phyloP scores from a whole-genome alignment of 2,329 filamentous ascomycete genomes.

The Cryphonectria parasitica region DNA sequence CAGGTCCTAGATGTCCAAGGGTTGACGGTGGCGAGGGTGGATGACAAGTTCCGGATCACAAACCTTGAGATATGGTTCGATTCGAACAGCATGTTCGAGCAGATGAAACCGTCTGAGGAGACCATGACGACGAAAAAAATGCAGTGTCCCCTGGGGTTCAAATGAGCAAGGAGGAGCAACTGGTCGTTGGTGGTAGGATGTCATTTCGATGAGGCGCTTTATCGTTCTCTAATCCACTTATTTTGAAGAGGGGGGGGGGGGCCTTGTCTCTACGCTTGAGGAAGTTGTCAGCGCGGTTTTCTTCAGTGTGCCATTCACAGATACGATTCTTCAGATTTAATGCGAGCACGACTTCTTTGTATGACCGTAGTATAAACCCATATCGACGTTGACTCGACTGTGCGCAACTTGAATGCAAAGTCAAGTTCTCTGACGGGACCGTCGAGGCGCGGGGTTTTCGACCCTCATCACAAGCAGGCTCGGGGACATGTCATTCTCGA shows the following conservation, averaged over 20 bases:
- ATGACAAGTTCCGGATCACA: conserved; percentile 59
- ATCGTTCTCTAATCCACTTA: not conserved
- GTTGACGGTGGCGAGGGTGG: conserved; percentile 63
- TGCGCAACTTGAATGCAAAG: not conserved
- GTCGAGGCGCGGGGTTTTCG: not conserved
- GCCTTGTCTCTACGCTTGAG: not conserved
- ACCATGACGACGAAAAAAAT: conserved; percentile 25
- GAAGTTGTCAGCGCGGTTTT: conserved; percentile 4
- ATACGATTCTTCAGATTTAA: not conserved
- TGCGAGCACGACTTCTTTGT: not conserved
- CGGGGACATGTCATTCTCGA: not conserved
- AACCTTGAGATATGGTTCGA: conserved; percentile 30
- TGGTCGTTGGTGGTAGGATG: not conserved
- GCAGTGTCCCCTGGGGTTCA: conserved; percentile 28
- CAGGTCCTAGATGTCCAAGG: conserved; percentile 66
- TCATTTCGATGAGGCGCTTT: conserved; percentile 1
- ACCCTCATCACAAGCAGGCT: not conserved
- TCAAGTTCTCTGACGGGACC: not conserved
- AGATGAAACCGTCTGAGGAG: conserved; percentile 26
- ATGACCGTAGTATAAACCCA: not conserved
- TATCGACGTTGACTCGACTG: not conserved
- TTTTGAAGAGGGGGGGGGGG: not conserved
- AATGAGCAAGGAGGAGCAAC: not conserved
- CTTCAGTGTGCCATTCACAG: not conserved
- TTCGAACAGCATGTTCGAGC: conserved; percentile 29